Base-by-base conservation (phyloP, 352 stramenopile species). In the Phytopythium litorale region DNA sequence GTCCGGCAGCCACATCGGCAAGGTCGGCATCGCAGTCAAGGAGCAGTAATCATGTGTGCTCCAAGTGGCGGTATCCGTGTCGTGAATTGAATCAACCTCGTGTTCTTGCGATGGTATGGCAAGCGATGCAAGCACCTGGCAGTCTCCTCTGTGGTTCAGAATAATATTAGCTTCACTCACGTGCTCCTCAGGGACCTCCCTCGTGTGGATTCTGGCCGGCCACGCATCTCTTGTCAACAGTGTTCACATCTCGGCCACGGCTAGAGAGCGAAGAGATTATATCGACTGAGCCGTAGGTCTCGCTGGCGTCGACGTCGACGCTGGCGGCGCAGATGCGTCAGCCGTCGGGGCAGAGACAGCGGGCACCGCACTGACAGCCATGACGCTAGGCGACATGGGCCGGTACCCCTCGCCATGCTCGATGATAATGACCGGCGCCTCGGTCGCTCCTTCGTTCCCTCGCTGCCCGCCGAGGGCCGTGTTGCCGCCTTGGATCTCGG, bases 351-450 rank as follows among this genome's bases (percentile, higher is more conserved):
- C 4, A 19, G 28, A 15, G 21, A 23, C 48, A 42, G 32, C 35
- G 28, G 21, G n/a, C 7, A 37, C 40, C 3, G 23, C 13, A 21
- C 23, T 45, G 12, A n/a, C 13, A 49, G 53, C 37, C 54, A 60
- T 60, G 21, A 48, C 40, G 38, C 63, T 77, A 3, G 76, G 76
- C 45, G 76, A 84, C 37, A 73, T 54, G 9, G 76, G 76, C 18
- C 76, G 71, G 30, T 79, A 84, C 0, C 71, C 63, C 30, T 81
- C 75, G 7, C 75, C 76, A 25, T 76, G 62, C 60, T 79, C 76
- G 4, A 84, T 62, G 7, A 67, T 56, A 5, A 81, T 40, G 19
- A 59, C 60, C 1, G 72, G 65, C 38, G 51, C 64, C 33, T 75
- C 64, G 7, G 46, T 32, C 12, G 53, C 42, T 2, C 32, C 62